Evolutionary conservation across 2,329 filamentous ascomycete genomes (phyloP), one percentile per base, ranked within the genome.

Genomic region (Thielaviopsis euricoi): DNA sequence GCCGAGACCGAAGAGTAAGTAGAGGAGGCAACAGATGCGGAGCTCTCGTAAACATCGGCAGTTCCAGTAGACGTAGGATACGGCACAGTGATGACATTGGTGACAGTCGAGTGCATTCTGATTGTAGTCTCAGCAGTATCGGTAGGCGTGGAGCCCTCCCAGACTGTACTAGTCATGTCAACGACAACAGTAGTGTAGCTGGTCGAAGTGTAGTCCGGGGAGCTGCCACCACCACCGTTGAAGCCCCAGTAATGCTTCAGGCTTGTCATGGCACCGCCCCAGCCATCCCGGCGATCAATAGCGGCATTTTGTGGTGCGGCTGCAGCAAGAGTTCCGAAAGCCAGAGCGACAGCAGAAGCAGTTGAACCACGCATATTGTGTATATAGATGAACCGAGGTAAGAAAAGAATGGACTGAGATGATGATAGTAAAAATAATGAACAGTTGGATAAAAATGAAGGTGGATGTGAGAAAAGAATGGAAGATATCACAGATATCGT

Each of bases 291-390:
- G 37, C 40, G 53, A 23, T 48, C 37, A n/a, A 37, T 25, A 21
- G 33, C 29, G 10, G 51, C 15, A 4, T 25, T 29, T 15, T 51
- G 33, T 12, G 54, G 55, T 6, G 55, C 52, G 9, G 55, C 46
- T n/a, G 46, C 52, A 9, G 55, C 46, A 23, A 60, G 46, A 21
- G 25, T 51, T n/a, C 43, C 22, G 37, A 60, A 50, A 25, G 52
- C 46, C 19, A 57, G 26, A 10, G 57, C 6, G 49, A 46, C 17
- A 25, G 55, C 22, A 37, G 58, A 37, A 22, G 52, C 17, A 43
- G 55, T 22, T 19, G 58, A 37, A 23, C 48, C 22, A 46, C 58
- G 58, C 58, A 59, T 59, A 25, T 13, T 55, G 50, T n/a, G n/a
- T n/a, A n/a, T n/a, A n/a, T n/a, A n/a, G 12, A 52, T 46, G 10